These are phyloP conservation scores for Cyclospora cayetanensis DNA, from an alignment of 169 alveolate genomes.

Conservation along the genomic window DNA sequence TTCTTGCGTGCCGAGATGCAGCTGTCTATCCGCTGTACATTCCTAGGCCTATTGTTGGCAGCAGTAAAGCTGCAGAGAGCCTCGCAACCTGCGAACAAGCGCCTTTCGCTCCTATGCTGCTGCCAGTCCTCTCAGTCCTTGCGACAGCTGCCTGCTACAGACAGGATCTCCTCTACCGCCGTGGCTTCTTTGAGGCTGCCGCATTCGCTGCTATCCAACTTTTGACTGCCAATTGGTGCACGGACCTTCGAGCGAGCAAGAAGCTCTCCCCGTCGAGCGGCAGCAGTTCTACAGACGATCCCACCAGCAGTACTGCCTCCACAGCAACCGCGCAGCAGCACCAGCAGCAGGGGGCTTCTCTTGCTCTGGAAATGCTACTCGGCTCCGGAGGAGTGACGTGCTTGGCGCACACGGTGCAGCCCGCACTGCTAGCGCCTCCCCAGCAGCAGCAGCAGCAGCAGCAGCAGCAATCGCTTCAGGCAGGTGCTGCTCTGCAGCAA, in stretches of 20 bases:
- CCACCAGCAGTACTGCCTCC: background rate
- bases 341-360: background rate
- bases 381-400: constrained; percentile 48
- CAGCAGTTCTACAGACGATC: background rate
- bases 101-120: constrained; percentile 34
- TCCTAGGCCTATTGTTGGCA: background rate
- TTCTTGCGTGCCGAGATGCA: constrained; percentile 51
- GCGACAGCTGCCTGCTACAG: constrained; percentile 7
- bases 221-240: constrained; percentile 35
- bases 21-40: constrained; percentile 45
- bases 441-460: constrained; percentile 39
- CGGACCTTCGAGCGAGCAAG: constrained; percentile 42
- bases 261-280: constrained; percentile 3
- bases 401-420: constrained; percentile 32
- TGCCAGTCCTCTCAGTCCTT: constrained; percentile 46
- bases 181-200: constrained; percentile 34
- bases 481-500: constrained; percentile 25
- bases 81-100: background rate
- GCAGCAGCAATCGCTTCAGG: constrained; percentile 21
- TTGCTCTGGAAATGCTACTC: constrained; percentile 22
- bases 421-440: constrained; percentile 21
- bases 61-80: background rate
- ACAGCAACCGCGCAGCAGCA: constrained; percentile 39
- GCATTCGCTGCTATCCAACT: constrained; percentile 48
- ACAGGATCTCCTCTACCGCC: constrained; percentile 29